phyloP scores from a whole-genome alignment of 345 rosid genomes.

The Lepidium sativum region DNA sequence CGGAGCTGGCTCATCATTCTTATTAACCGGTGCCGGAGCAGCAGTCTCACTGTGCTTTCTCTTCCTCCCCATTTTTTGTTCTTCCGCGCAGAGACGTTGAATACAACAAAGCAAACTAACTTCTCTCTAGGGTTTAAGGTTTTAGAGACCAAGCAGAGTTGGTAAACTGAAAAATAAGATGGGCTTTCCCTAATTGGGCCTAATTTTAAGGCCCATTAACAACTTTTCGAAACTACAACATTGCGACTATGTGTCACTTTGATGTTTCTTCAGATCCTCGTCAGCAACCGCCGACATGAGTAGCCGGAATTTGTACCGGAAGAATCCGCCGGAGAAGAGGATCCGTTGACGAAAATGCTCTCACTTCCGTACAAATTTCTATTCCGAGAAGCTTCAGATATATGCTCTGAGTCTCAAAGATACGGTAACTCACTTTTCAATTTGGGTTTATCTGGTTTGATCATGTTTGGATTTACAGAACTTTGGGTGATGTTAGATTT shows the following conservation, averaged over 20 bases:
- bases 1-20: conserved; percentile 32
- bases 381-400: conserved; percentile 46
- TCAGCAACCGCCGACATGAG: conserved; percentile 30
- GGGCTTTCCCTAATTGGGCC: not conserved
- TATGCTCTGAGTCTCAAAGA: conserved; percentile 71
- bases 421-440: conserved; percentile 32
- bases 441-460: not conserved
- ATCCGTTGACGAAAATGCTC: conserved; percentile 42
- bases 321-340: conserved; percentile 5
- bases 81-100: not conserved
- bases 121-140: conserved; percentile 1
- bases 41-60: conserved; percentile 55
- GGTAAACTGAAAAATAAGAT: not conserved
- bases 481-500: not conserved
- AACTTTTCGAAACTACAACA: not conserved
- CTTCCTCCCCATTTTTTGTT: conserved; percentile 50
- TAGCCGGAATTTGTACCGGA: conserved; percentile 51
- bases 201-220: not conserved
- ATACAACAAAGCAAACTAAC: not conserved
- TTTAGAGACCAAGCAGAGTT: not conserved
- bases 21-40: conserved; percentile 29
- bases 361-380: conserved; percentile 53
- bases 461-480: not conserved
- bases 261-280: not conserved
- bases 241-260: not conserved